Percentiles rank a stretch among this genome's conserved stretches.
phyloP scores from a whole-genome alignment of 2,329 filamentous ascomycete species.

The Polychaeton citri region DNA sequence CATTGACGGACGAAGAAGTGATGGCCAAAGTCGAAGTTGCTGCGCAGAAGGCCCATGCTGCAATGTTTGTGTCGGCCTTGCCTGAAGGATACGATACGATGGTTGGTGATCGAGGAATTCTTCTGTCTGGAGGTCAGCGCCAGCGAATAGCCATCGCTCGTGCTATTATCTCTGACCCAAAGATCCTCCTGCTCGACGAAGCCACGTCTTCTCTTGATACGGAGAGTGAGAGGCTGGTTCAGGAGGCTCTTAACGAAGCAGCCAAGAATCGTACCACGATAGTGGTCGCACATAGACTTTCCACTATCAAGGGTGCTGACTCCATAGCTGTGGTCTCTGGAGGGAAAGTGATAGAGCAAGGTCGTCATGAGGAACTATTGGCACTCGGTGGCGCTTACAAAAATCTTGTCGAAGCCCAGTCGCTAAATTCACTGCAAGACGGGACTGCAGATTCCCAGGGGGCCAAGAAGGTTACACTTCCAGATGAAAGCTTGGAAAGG shows the following conservation, averaged over 20 bases:
- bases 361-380: constrained; percentile 28
- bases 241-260: constrained; percentile 20
- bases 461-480: too few relatives aligned
- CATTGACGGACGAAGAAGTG: constrained; percentile 65
- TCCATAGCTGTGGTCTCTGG: constrained; percentile 33
- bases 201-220: constrained; percentile 25
- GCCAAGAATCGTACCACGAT: constrained; percentile 21
- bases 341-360: constrained; percentile 31
- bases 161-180: constrained; percentile 22
- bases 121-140: constrained; percentile 22
- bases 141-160: constrained; percentile 25
- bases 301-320: constrained; percentile 31
- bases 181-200: constrained; percentile 23
- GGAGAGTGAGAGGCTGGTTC: constrained; percentile 20
- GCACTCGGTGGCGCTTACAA: constrained; percentile 26
- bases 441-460: too few relatives aligned
- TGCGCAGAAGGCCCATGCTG: constrained; percentile 72
- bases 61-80: constrained; percentile 42
- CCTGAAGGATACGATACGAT: constrained; percentile 22
- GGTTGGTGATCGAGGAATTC: constrained; percentile 20
- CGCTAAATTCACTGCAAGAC: too few relatives aligned
- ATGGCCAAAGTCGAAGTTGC: constrained; percentile 59
- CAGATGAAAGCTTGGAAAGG: too few relatives aligned
- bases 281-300: constrained; percentile 31
- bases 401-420: constrained; percentile 32